Evolutionary conservation across 2,329 filamentous ascomycete species (phyloP), one percentile per base, ranked within the genome.

Genomic region (Orbilia ellipsospora): DNA sequence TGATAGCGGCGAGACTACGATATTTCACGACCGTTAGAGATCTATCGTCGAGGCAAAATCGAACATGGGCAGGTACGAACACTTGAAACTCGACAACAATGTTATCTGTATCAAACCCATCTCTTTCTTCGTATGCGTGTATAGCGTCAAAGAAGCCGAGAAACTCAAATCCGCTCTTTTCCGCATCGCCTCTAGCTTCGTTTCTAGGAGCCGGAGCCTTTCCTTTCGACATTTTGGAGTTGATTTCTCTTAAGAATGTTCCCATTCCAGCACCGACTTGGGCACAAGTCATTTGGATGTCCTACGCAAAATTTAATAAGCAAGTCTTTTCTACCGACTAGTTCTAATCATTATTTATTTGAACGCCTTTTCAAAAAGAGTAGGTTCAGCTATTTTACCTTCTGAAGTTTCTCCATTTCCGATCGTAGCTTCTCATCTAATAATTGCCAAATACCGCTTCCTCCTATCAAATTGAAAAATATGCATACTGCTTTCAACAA

Each of bases 321-420:
- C 16, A 16, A 7, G 23, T 16, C 31, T 36, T 10, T 36, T 36
- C 10, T 7, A 10, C 31, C 10, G 31, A 6, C 31, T 7, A 36
- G 5, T 1, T 10, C 5, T 6, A 36, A 36, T 7, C 2, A 36
- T 7, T 36, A 7, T 36, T 36, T 36, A 36, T 36, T 36, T 36
- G 10, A 10, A 36, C 6, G 31, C 10, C 8, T 12, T 12, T 10
- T 20, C 1, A 12, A 36, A 20, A 10, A 12, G 54, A 20, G 10
- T n/a, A n/a, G n/a, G n/a, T 40, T 15, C 13, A 6, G 16, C 4
- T 13, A 13, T 4, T 20, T 6, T 55, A 69, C 65, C 28, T 55
- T 69, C 12, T 69, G 31, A 50, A 69, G 56, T 28, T 69, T 55
- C 12, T 69, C 55, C 65, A 69, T 69, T 26, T 69, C 65, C 6